Percentiles rank a stretch among this genome's conserved stretches.
Conservation (phyloP, 1,284 basidiomycete species). For the Marasmius oreades region DNA sequence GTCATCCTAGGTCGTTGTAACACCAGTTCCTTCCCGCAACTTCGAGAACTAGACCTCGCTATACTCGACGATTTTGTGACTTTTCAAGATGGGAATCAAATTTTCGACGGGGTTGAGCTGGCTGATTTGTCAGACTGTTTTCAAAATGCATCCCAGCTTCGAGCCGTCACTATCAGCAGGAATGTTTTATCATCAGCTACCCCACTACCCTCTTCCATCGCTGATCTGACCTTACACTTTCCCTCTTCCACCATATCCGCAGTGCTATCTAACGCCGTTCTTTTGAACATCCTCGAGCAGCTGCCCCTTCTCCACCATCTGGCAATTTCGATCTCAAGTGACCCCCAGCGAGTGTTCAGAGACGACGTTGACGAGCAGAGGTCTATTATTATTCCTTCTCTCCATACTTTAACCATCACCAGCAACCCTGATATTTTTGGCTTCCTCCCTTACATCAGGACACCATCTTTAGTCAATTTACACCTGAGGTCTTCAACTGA, state of each 20-base stretch:
- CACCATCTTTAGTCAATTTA: slow-evolving; percentile 42
- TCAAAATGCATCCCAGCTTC: slow-evolving; percentile 32
- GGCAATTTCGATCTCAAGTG: slow-evolving; percentile 36
- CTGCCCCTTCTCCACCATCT: slow-evolving; percentile 36
- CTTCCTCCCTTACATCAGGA: slow-evolving; percentile 38
- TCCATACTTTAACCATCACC: slow-evolving; percentile 39
- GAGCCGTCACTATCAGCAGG: slow-evolving; percentile 28
- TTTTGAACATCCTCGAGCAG: slow-evolving; percentile 29
- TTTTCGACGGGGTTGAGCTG: slow-evolving; percentile 19
- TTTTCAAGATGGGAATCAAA: slow-evolving; percentile 5
- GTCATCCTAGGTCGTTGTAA: slow-evolving; percentile 34
- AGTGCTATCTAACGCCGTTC: slow-evolving; percentile 28
- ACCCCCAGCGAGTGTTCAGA: slow-evolving; percentile 32
- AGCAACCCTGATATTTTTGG: slow-evolving; percentile 41
- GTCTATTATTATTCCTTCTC: slow-evolving; percentile 31
- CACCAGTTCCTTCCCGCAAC: slow-evolving; percentile 24
- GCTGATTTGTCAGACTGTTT: slow-evolving; percentile 30
- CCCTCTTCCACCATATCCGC: slow-evolving; percentile 19
- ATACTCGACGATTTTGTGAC: slow-evolving; percentile 25
- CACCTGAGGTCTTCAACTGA: slow-evolving; percentile 42
- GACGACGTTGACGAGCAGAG: slow-evolving; percentile 25
- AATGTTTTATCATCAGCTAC: slow-evolving; percentile 33
- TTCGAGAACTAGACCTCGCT: slow-evolving; percentile 24
- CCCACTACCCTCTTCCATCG: slow-evolving; percentile 35
- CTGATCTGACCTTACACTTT: slow-evolving; percentile 32